Conservation (phyloP, 352 stramenopile species). For the Pythium aristosporum region DNA sequence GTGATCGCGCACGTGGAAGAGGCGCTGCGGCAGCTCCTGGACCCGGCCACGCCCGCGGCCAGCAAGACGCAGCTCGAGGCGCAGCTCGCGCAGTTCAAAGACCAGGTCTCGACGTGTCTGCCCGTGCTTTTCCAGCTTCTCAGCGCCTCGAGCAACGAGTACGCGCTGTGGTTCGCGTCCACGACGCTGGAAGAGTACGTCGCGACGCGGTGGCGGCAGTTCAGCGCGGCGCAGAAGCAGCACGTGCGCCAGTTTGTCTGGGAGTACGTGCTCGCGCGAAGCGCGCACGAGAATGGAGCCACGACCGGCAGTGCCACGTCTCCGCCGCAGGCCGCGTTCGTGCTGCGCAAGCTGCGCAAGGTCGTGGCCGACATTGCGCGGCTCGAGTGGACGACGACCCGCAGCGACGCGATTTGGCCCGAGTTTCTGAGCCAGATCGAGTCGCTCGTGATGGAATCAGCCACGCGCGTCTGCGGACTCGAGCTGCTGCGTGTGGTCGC, state of each 20-base stretch:
- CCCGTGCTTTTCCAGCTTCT: conserved; percentile 68
- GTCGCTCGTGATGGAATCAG: conserved; percentile 43
- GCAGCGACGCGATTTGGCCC: conserved; percentile 35
- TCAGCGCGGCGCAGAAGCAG: conserved; percentile 39
- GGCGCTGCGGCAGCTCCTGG: conserved; percentile 54
- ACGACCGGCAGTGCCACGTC: not conserved
- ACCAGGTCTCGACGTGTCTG: conserved; percentile 47
- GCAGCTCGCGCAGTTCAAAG: conserved; percentile 65
- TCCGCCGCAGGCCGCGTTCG: conserved; percentile 46
- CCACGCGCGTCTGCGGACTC: conserved; percentile 45
- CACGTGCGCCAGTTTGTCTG: conserved; percentile 66
- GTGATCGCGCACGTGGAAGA: conserved; percentile 67
- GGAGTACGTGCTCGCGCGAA: conserved; percentile 44
- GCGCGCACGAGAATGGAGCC: not conserved
- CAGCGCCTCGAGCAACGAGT: conserved; percentile 59
- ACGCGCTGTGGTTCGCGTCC: conserved; percentile 74
- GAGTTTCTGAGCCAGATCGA: conserved; percentile 70
- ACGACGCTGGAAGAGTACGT: conserved; percentile 79
- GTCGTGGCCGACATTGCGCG: conserved; percentile 68
- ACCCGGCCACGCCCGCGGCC: conserved; percentile 43
- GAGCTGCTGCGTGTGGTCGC: conserved; percentile 58
- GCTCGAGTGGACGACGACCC: conserved; percentile 42
- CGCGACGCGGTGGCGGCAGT: conserved; percentile 49
- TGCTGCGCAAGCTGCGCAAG: conserved; percentile 68
- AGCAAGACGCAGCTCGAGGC: conserved; percentile 58